A percentile compares a stretch with the other conserved stretches of the same genome.
These are phyloP conservation scores for Acorus calamus DNA, from an alignment of 106 monocot genomes.

Conservation along the genomic window DNA sequence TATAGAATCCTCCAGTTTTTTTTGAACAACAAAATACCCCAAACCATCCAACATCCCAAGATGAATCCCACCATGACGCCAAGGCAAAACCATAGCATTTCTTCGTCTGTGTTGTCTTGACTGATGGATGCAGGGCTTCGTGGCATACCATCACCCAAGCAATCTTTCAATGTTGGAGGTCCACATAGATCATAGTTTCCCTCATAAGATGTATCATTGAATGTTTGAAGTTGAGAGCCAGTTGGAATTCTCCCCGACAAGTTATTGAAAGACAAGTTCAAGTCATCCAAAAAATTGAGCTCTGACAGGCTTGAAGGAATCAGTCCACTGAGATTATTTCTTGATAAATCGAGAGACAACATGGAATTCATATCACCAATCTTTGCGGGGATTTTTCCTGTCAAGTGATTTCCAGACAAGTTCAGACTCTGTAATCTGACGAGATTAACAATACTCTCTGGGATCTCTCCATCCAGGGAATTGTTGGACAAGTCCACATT, in stretches of 20 bases:
- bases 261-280: slow-evolving; percentile 12
- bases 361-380: not conserved
- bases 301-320: slow-evolving; percentile 2
- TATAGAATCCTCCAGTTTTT: too few species aligned
- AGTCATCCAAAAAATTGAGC: not conserved
- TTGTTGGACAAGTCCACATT: slow-evolving; percentile 1
- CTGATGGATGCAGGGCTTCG: too few species aligned
- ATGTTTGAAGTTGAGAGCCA: slow-evolving; percentile 1
- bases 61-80: too few species aligned
- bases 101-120: too few species aligned
- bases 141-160: too few species aligned
- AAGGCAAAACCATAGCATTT: too few species aligned
- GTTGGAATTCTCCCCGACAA: slow-evolving; percentile 7
- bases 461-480: not conserved
- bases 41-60: too few species aligned
- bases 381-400: slow-evolving; percentile 2
- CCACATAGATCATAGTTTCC: not conserved
- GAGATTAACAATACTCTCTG: slow-evolving; percentile 1
- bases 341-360: slow-evolving; percentile 10
- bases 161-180: not conserved
- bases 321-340: slow-evolving; percentile 1
- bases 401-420: slow-evolving; percentile 7
- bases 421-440: not conserved
- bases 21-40: too few species aligned
- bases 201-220: not conserved